phyloP scores from a whole-genome alignment of 139 green algal species.

The Micractinium conductrix region DNA sequence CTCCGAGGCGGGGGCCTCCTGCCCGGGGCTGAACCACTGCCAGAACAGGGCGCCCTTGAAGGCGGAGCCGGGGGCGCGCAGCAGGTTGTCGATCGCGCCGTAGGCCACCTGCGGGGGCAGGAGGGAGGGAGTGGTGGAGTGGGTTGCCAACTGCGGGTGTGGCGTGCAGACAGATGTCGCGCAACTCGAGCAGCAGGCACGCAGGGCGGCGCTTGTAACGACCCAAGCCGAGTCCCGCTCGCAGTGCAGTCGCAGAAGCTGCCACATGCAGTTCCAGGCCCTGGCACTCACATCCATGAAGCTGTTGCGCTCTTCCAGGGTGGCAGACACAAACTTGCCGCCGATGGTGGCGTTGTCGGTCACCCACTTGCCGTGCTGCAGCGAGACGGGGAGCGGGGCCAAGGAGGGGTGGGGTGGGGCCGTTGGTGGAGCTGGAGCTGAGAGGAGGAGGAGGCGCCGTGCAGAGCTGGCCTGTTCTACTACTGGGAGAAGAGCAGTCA shows the following conservation, averaged over 20 bases:
- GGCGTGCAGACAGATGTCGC: no score
- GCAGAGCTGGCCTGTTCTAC: no score
- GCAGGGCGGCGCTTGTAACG: no score
- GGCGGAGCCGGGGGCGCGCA: not conserved
- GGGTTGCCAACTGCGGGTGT: not conserved
- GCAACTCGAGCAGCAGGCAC: no score
- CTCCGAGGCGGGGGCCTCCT: slow-evolving; percentile 50
- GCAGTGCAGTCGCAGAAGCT: no score
- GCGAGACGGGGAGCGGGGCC: not conserved
- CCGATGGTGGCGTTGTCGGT: slow-evolving; percentile 27
- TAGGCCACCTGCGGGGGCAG: slow-evolving; percentile 6
- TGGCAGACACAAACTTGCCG: slow-evolving; percentile 19
- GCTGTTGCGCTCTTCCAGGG: slow-evolving; percentile 31
- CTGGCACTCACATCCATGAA: slow-evolving; percentile 34
- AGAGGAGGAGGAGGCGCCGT: not conserved
- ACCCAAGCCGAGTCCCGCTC: no score
- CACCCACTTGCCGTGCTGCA: slow-evolving; percentile 45
- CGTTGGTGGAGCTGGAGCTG: not conserved
- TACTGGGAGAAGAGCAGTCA: no score
- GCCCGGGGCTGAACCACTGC: slow-evolving; percentile 63
- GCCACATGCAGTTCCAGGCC: no score
- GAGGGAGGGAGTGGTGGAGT: not conserved
- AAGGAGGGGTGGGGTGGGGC: not conserved
- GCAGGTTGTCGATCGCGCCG: not conserved
- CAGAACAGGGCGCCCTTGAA: slow-evolving; percentile 65